A percentile compares a stretch with the other conserved stretches of the same genome.
Conservation (phyloP, 345 rosid species). For the Pistacia vera region DNA sequence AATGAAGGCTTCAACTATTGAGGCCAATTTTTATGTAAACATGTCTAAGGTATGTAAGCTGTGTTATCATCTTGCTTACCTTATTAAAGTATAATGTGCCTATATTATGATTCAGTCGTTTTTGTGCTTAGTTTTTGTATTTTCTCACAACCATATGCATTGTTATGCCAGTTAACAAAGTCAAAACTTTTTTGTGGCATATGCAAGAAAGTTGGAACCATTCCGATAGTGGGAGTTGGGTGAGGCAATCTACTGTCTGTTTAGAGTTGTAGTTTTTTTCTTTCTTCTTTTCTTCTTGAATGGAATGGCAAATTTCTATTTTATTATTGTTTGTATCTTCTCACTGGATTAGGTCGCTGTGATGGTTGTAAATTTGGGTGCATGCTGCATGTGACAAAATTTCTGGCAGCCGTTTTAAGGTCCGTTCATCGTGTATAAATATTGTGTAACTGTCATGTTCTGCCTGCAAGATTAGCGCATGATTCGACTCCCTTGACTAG, state of each 20-base stretch:
- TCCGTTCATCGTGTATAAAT: slow-evolving; percentile 32
- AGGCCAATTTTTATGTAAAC: slow-evolving; percentile 71
- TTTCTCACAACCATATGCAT: slow-evolving; percentile 17
- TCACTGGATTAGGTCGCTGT: slow-evolving; percentile 72
- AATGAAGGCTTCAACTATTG: slow-evolving; percentile 47
- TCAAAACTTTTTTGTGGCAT: slow-evolving; percentile 84
- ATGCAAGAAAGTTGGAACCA: slow-evolving; percentile 84
- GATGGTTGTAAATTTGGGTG: slow-evolving; percentile 96
- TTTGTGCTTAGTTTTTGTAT: background rate
- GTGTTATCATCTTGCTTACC: slow-evolving; percentile 10
- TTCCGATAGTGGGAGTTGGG: slow-evolving; percentile 85
- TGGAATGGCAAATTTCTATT: slow-evolving; percentile 9
- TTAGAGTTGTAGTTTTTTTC: slow-evolving; percentile 11
- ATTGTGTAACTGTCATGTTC: slow-evolving; percentile 14
- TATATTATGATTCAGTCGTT: background rate
- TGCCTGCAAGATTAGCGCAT: slow-evolving; percentile 19
- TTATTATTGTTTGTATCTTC: slow-evolving; percentile 10
- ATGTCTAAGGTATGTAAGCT: slow-evolving; percentile 68
- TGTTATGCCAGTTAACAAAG: slow-evolving; percentile 65
- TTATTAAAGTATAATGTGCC: background rate
- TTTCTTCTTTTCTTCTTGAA: slow-evolving; percentile 3
- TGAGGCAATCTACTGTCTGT: slow-evolving; percentile 34
- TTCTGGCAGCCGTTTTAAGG: slow-evolving; percentile 78
- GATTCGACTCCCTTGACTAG: slow-evolving; percentile 20
- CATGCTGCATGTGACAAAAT: slow-evolving; percentile 92